Base-by-base conservation (phyloP, 176 grass and related monocot genomes). In the Hyparrhenia diplandra region DNA sequence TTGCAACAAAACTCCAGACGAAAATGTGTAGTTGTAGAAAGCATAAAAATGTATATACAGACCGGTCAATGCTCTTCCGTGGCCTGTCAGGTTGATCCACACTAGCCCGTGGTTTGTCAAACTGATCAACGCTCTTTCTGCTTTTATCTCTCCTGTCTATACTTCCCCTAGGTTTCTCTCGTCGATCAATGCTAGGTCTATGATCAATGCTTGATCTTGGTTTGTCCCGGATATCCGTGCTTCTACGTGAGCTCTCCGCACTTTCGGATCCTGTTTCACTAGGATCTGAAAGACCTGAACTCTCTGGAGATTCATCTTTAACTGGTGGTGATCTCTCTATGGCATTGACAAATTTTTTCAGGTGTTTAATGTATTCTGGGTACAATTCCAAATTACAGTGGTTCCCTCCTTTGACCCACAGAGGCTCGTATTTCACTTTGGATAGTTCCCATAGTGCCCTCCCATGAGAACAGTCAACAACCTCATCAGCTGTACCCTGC, bases 341-440 rank as follows among this genome's bases (percentile, higher is more conserved):
- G 32, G 89, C 93, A 6, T 76, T 82, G 43, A 99, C 74, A 68
- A 99, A 99, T 79, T 88, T 99, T 42, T 93, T 99, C 57, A 99
- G 87, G 77, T 99, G 96, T 30, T 81, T 99, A 31, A 99, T 99
- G 65, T 93, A 99, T 55, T 95, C 93, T 40, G 92, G 89, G 46
- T 95, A 95, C 2, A 99, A 83, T 70, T 99, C 96, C 51, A 99
- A 83, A 79, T 99, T 93, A 67, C 96, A 99, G 78, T 99, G 96
- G 32, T 93, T 95, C 24, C 96, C 96, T 61, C 89, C 96, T 81
- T 93, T 95, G 69, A 99, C 84, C 96, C 96, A 99, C 4, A 99
- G 80, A 76, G 96, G 96, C 39, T 99, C 96, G 65, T 95, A 99
- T 77, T 99, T 99, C 75, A 95, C 96, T 85, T 95, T 90, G n/a